phyloP scores from a whole-genome alignment of 352 stramenopile genomes.

The Halophytophthora batemanensis region DNA sequence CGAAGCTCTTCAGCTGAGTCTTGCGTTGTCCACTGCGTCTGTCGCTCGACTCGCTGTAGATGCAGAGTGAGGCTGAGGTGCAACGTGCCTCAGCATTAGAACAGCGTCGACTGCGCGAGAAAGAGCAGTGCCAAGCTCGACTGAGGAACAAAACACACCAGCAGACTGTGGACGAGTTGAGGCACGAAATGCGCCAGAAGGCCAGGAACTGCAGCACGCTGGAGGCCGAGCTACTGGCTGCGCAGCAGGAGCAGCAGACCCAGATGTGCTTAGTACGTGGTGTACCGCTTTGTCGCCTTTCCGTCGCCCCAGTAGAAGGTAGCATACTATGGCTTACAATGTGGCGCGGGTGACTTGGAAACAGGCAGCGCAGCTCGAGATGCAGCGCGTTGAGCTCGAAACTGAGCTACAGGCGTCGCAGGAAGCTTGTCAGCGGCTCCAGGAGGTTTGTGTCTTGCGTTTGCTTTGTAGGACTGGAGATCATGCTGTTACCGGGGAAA shows the following conservation, averaged over 20 bases:
- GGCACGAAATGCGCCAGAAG: conserved; percentile 25
- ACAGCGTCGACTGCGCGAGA: conserved; percentile 37
- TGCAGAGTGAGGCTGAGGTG: conserved; percentile 32
- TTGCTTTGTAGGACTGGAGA: neutral
- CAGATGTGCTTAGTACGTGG: conserved; percentile 14
- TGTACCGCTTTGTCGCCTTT: neutral
- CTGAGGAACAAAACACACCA: conserved; percentile 18
- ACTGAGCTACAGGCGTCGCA: conserved; percentile 6
- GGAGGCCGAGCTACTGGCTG: conserved; percentile 21
- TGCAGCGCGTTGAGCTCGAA: conserved; percentile 16
- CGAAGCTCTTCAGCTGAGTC: neutral
- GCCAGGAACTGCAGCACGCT: conserved; percentile 21
- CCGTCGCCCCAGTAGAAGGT: too few species aligned
- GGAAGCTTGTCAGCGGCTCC: conserved; percentile 16
- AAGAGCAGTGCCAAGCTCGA: conserved; percentile 25
- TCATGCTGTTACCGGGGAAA: neutral
- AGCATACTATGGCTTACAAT: neutral
- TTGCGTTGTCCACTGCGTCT: neutral
- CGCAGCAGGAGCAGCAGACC: conserved; percentile 24
- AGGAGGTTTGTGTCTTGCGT: conserved; percentile 12
- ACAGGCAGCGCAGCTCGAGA: conserved; percentile 24
- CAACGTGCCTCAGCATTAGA: conserved; percentile 34
- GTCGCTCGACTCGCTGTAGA: conserved; percentile 5
- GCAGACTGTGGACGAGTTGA: conserved; percentile 26
- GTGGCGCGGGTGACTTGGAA: neutral